phyloP scores from a whole-genome alignment of 2,329 filamentous ascomycete species.

The Dothistroma septosporum region DNA sequence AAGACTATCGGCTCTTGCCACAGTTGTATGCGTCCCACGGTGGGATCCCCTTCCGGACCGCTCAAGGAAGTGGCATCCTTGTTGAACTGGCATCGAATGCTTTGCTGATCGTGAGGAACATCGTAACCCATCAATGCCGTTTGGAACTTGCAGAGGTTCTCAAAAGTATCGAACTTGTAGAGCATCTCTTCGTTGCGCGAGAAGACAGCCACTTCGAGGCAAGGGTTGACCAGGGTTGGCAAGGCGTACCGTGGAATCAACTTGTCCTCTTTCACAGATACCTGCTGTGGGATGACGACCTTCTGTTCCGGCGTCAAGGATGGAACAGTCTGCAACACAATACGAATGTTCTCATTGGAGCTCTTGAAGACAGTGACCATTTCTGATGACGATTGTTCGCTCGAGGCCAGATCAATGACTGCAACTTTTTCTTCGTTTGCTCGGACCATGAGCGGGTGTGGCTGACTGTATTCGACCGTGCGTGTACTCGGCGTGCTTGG shows the following conservation, averaged over 20 bases:
- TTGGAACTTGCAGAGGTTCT: constrained; percentile 20
- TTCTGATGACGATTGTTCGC: neutral
- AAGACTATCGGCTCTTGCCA: constrained; percentile 20
- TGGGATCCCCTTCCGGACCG: neutral
- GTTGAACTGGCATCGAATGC: constrained; percentile 19
- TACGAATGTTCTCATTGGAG: constrained; percentile 16
- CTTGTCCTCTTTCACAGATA: constrained; percentile 17
- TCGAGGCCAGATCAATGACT: constrained; percentile 11
- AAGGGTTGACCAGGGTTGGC: constrained; percentile 14
- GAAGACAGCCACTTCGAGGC: constrained; percentile 20
- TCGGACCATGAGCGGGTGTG: constrained; percentile 17
- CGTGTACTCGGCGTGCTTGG: neutral
- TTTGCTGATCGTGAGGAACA: constrained; percentile 18
- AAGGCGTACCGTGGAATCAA: constrained; percentile 21
- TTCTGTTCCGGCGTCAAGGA: constrained; percentile 11
- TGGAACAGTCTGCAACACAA: constrained; percentile 18
- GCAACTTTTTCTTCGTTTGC: constrained; percentile 16
- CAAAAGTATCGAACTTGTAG: constrained; percentile 15
- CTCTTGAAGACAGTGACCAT: constrained; percentile 23
- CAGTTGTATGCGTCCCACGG: constrained; percentile 15
- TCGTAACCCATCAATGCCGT: constrained; percentile 26
- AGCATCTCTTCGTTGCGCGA: constrained; percentile 21
- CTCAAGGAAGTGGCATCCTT: constrained; percentile 5
- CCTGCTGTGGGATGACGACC: constrained; percentile 13
- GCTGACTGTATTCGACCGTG: constrained; percentile 13